Percentiles rank a stretch among this genome's conserved stretches.
Conservation (phyloP, 805 yeast species). For the Candida succiphila region DNA sequence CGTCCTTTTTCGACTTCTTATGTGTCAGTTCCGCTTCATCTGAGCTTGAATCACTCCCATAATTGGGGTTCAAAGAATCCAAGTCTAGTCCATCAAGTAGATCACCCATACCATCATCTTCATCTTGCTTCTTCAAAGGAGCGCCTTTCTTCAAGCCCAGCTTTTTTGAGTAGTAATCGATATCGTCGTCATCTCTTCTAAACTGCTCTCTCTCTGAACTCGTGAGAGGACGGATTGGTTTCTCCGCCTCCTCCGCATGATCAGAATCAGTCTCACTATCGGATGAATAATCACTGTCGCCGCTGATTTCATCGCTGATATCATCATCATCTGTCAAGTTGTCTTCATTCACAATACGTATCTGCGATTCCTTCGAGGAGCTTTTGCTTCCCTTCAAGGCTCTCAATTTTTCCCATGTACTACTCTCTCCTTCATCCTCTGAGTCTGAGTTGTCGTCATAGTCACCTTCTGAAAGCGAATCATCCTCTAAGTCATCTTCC, state of each 20-base stretch:
- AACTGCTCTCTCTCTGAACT: slow-evolving; percentile 37
- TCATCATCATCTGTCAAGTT: slow-evolving; percentile 14
- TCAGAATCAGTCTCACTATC: slow-evolving; percentile 1
- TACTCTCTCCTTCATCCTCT: slow-evolving; percentile 11
- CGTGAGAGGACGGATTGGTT: too few species aligned
- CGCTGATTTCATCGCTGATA: too few species aligned
- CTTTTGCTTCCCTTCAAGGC: slow-evolving; percentile 17
- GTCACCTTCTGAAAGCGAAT: slow-evolving; percentile 12
- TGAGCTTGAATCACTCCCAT: too few species aligned
- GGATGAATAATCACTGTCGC: too few species aligned
- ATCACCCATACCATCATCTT: slow-evolving; percentile 2
- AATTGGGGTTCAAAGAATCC: slow-evolving; percentile 8
- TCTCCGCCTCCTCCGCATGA: slow-evolving; percentile 1
- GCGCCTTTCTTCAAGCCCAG: slow-evolving; percentile 47
- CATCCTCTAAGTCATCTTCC: slow-evolving; percentile 11
- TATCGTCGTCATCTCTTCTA: slow-evolving; percentile 62
- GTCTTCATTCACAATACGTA: slow-evolving; percentile 11
- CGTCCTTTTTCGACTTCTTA: slow-evolving; percentile 8
- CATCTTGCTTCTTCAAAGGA: not conserved
- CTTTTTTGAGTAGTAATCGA: slow-evolving; percentile 69
- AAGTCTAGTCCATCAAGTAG: slow-evolving; percentile 9
- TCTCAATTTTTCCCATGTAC: slow-evolving; percentile 8
- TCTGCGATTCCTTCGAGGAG: slow-evolving; percentile 4
- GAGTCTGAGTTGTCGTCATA: slow-evolving; percentile 6
- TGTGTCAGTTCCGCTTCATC: slow-evolving; percentile 10